Base-by-base conservation (phyloP, 768 basidiomycete species). In the Xanthoconium purpureum region DNA sequence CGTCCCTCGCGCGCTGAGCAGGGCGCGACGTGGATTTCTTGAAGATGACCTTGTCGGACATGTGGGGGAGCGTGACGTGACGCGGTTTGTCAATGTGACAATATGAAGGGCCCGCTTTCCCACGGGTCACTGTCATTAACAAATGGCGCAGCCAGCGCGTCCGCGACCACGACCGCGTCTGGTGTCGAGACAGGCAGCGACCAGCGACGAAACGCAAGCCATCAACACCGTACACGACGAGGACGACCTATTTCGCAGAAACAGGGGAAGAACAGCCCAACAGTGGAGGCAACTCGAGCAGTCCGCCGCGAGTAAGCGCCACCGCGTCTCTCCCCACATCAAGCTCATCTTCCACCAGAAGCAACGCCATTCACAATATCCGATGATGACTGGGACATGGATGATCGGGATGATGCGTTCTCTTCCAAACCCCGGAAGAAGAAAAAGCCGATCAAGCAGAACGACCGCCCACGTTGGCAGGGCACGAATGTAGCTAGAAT, bases 171-270 rank as follows among this genome's bases (percentile, higher is more conserved):
- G 79, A 55, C 85, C 85, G 20, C 79, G 78, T 60, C 77, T 79
- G 12, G 72, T 74, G 52, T 63, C 70, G 49, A 54, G 44, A 45
- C 64, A 61, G 47, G 44, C 57, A 30, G 56, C 50, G 36, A 24
- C 12, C 47, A 30, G 46, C 37, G 42, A 53, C 5, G 54, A 62
- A 20, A 28, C 42, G 6, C 48, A 61, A 24, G 35, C 37, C 12
- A 13, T 53, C 60, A 50, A 50, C 51, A 35, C 60, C 39, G 45
- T 43, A 69, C 68, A 80, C 12, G 85, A 89, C 55, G 82, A 82
- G 48, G 88, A 91, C 68, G 82, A 80, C 15, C 75, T 82, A 69
- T 91, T 91, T 62, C 80, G 90, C 63, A 80, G 80, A 48, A 92
- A 90, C 66, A 75, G 73, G 43, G 79, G 79, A 56, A 76, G 87